A percentile compares a stretch with the other conserved stretches of the same genome.
Conservation (phyloP, 2,329 filamentous ascomycete genomes). For the Zymoseptoria crescenta region DNA sequence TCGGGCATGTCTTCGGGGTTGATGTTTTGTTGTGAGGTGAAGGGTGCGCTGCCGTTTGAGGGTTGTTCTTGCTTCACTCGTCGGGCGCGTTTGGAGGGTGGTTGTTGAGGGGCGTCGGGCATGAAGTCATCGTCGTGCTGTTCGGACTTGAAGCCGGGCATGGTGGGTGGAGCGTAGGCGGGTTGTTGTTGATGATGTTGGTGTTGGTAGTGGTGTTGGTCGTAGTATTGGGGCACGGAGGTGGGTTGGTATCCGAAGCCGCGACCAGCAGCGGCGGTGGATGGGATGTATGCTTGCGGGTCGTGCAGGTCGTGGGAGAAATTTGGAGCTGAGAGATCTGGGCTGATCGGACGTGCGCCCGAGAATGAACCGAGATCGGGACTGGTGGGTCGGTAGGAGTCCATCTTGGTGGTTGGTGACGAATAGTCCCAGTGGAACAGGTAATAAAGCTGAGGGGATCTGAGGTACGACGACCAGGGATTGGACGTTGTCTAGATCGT, state of each 20-base stretch:
- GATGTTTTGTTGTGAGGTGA: constrained; percentile 9
- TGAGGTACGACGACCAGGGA: neutral
- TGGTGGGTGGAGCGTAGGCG: constrained; percentile 1
- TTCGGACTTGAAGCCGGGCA: constrained; percentile 16
- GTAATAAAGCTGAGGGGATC: no score
- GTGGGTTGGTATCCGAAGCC: constrained; percentile 16
- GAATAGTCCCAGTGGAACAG: no score
- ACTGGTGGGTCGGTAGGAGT: constrained; percentile 17
- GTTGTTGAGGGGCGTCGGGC: constrained; percentile 18
- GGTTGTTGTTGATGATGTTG: constrained; percentile 5
- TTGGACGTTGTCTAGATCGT: neutral
- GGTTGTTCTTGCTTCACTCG: constrained; percentile 14
- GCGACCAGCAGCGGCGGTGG: constrained; percentile 4
- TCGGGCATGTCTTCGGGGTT: constrained; percentile 19
- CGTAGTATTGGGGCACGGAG: constrained; percentile 16
- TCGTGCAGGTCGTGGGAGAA: constrained; percentile 11
- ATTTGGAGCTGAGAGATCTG: constrained; percentile 27
- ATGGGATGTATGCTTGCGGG: constrained; percentile 9
- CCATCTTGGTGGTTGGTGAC: constrained; percentile 3
- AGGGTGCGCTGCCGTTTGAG: constrained; percentile 5
- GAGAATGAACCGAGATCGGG: constrained; percentile 12
- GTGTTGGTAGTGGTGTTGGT: constrained; percentile 13
- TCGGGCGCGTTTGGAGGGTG: constrained; percentile 14
- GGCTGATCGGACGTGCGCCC: constrained; percentile 35
- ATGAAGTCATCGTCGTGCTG: constrained; percentile 28